These are phyloP conservation scores for Gossypium turneri DNA, from an alignment of 345 rosid species.

Conservation along the genomic window DNA sequence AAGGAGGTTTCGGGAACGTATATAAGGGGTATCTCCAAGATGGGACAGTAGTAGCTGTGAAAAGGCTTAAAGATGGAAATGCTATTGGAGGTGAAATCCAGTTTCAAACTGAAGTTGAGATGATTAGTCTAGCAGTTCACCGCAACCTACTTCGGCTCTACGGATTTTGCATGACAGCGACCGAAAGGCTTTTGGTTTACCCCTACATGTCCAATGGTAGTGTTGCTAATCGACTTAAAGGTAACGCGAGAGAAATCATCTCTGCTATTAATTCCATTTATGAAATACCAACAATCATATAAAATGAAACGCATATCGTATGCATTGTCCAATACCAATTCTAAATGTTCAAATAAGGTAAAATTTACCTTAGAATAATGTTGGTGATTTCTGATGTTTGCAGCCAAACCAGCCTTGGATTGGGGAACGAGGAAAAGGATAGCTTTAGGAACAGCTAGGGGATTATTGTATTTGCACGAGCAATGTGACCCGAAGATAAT, in stretches of 20 bases:
- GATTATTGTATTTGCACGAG: constrained; percentile 83
- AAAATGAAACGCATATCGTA: not conserved
- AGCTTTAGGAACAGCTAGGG: constrained; percentile 89
- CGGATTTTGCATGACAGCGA: constrained; percentile 73
- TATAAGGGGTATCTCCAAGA: constrained; percentile 83
- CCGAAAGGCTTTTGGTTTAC: constrained; percentile 78
- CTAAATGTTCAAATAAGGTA: too few relatives aligned
- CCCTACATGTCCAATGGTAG: constrained; percentile 99
- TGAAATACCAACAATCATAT: not conserved
- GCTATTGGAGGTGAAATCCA: constrained; percentile 72
- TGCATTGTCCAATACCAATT: not conserved
- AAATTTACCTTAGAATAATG: too few relatives aligned
- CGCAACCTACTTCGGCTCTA: constrained; percentile 77
- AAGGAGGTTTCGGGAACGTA: constrained; percentile 92
- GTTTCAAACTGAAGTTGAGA: constrained; percentile 88
- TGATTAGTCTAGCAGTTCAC: constrained; percentile 95
- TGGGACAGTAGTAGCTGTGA: constrained; percentile 77
- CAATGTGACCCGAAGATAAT: constrained; percentile 98
- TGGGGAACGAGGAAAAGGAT: constrained; percentile 88
- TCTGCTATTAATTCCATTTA: not conserved
- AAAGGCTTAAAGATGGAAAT: constrained; percentile 71
- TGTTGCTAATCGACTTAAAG: constrained; percentile 86
- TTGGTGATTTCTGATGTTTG: constrained; percentile 3
- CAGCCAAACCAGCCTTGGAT: constrained; percentile 78
- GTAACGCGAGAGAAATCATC: constrained; percentile 25